A percentile compares a stretch with the other conserved stretches of the same genome.
Conservation (phyloP, 2,329 filamentous ascomycete species). For the Penicillium vulpinum region DNA sequence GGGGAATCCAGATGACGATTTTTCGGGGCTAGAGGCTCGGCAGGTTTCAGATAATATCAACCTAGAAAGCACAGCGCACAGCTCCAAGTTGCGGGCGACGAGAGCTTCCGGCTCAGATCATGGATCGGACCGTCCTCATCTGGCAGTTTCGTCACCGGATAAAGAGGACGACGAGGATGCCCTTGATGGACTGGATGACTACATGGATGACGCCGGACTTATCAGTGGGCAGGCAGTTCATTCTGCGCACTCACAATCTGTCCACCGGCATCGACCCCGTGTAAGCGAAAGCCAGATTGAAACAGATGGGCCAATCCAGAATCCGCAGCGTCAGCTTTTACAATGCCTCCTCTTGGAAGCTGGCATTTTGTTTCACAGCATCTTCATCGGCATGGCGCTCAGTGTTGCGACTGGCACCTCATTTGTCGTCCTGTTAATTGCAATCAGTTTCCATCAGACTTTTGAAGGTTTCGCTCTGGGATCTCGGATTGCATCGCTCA, state of each 20-base stretch:
- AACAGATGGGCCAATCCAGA: constrained; percentile 48
- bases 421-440: constrained; percentile 76
- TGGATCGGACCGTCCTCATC: constrained; percentile 17
- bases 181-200: constrained; percentile 54
- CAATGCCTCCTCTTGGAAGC: constrained; percentile 80
- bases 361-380: constrained; percentile 79
- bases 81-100: constrained; percentile 3
- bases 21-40: constrained; percentile 24
- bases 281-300: constrained; percentile 19
- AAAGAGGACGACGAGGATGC: constrained; percentile 57
- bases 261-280: constrained; percentile 16
- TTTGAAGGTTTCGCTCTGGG: constrained; percentile 87
- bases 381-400: constrained; percentile 85
- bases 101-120: constrained; percentile 19
- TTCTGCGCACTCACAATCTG: constrained; percentile 10
- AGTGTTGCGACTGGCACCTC: constrained; percentile 77
- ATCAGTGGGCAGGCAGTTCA: constrained; percentile 15
- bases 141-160: constrained; percentile 34
- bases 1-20: constrained; percentile 21
- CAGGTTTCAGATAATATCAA: constrained; percentile 23
- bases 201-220: constrained; percentile 25
- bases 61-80: constrained; percentile 18
- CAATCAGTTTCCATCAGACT: constrained; percentile 81
- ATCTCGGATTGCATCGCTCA: constrained; percentile 78
- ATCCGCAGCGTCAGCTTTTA: constrained; percentile 65